These are phyloP conservation scores for Diaporthe helianthi DNA, from an alignment of 2,329 filamentous ascomycete genomes.

Conservation along the genomic window DNA sequence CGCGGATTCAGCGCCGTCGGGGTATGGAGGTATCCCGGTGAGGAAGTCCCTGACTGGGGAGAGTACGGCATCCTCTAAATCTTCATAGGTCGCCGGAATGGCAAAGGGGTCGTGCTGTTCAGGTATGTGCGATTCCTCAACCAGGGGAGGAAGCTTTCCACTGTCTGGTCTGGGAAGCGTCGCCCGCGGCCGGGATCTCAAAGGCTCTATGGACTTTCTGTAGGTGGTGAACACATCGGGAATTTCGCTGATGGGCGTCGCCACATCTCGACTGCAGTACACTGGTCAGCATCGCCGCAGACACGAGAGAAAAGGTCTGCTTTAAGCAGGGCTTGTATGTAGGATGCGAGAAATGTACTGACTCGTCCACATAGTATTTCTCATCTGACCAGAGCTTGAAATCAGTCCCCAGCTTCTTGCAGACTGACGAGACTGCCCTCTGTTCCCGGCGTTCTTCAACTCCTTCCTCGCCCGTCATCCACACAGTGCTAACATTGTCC, in stretches of 20 bases:
- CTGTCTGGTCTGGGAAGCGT: slow-evolving; percentile 60
- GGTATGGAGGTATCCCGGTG: slow-evolving; percentile 57
- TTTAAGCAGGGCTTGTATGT: background rate
- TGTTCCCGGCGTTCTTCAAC: slow-evolving; percentile 74
- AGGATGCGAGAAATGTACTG: slow-evolving; percentile 46
- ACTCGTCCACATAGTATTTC: slow-evolving; percentile 84
- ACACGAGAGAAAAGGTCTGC: too few relatives aligned
- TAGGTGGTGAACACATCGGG: slow-evolving; percentile 80
- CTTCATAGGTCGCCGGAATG: slow-evolving; percentile 63
- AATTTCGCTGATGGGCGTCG: slow-evolving; percentile 62
- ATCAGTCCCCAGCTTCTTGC: slow-evolving; percentile 59
- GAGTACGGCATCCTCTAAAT: slow-evolving; percentile 60
- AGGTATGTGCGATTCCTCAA: slow-evolving; percentile 58
- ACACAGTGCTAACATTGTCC: slow-evolving; percentile 66
- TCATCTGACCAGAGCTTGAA: slow-evolving; percentile 76
- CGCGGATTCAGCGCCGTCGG: slow-evolving; percentile 61
- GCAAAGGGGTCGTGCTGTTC: slow-evolving; percentile 67
- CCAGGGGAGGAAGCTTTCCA: slow-evolving; percentile 62
- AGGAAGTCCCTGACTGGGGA: slow-evolving; percentile 64
- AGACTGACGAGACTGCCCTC: slow-evolving; percentile 57
- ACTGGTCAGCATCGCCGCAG: background rate
- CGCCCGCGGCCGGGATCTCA: slow-evolving; percentile 68
- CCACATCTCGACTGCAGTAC: slow-evolving; percentile 66
- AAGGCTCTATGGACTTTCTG: slow-evolving; percentile 74
- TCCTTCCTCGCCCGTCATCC: slow-evolving; percentile 77